A percentile compares a stretch with the other conserved stretches of the same genome.
phyloP scores from a whole-genome alignment of 331 rosid genomes.

The Arachis monticola region DNA sequence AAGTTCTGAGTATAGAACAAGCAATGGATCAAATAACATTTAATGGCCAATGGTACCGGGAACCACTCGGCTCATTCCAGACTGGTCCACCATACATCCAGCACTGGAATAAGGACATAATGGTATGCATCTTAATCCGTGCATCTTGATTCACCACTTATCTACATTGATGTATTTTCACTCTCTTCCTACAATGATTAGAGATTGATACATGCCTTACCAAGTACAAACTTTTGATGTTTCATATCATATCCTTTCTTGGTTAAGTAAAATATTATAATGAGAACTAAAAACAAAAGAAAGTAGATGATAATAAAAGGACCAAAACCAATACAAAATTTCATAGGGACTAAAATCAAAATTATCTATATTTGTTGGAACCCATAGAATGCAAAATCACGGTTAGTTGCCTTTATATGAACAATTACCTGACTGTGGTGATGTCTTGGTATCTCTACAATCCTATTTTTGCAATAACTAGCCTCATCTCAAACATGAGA shows the following conservation, averaged over 20 bases:
- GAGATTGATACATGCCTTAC: conserved; percentile 4
- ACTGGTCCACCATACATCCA: conserved; percentile 85
- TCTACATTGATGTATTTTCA: background rate
- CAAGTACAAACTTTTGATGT: conserved; percentile 16
- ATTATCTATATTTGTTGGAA: too few species aligned
- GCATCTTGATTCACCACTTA: conserved; percentile 21
- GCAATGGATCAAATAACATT: conserved; percentile 88
- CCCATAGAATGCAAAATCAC: background rate
- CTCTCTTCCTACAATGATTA: background rate
- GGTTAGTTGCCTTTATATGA: conserved; percentile 5
- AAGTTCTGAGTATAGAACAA: conserved; percentile 94
- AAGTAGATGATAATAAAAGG: too few species aligned
- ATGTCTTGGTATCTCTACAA: background rate
- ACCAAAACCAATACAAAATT: too few species aligned
- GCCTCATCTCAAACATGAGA: conserved; percentile 24
- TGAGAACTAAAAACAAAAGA: too few species aligned
- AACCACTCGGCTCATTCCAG: conserved; percentile 72
- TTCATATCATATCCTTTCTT: conserved; percentile 16
- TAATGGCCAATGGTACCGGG: conserved; percentile 77
- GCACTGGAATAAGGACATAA: conserved; percentile 62
- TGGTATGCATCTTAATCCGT: conserved; percentile 53
- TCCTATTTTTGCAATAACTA: conserved; percentile 13
- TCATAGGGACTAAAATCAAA: too few species aligned
- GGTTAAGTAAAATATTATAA: conserved; percentile 9
- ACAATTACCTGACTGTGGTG: background rate